Evolutionary conservation across 495 filamentous ascomycete species (phyloP), one percentile per base, ranked within the genome.

Genomic region (Talaromyces nanjingensis): DNA sequence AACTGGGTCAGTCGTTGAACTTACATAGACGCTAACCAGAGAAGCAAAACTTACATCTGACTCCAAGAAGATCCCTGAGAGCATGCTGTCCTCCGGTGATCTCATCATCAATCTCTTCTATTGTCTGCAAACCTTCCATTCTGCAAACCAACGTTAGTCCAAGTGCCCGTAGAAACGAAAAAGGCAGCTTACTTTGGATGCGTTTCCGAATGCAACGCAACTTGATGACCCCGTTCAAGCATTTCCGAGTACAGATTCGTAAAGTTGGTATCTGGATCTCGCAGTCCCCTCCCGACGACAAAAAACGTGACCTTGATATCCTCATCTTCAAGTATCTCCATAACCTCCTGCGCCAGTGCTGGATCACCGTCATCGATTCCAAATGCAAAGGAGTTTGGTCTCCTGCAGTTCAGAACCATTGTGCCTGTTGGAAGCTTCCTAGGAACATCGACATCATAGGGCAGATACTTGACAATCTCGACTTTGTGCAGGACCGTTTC

Each of bases 341-440:
- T 85, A 39, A 92, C 85, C 64, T 83, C 68, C 66, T 85, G 79
- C 5, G 89, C 87, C 63, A 79, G 80, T 34, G 76, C 63, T 6
- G 89, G 89, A 64, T 84, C 76, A 6, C 89, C 89, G 72, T 92
- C 89, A 71, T 92, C 89, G 67, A 92, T 92, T 59, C 89, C 89
- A 71, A 92, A 90, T 0, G 89, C 89, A 72, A 92, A 91, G 0
- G 83, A 86, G 69, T 90, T 89, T 54, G 89, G 88, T 8, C 87
- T 79, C 42, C 79, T 86, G 78, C 89, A 92, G 11, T 81, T 75
- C 64, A 91, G 86, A 39, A 86, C 73, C 39, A 92, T 72, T 3
- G 73, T 76, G 4, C 88, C 88, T 0, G 79, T 87, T 0, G 86
- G 80, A 16, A 89, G 71, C 73, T 91, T 91, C 49, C 72, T 68